Evolutionary conservation across 1,284 basidiomycete genomes (phyloP).

Genomic region (Cerrena zonata): DNA sequence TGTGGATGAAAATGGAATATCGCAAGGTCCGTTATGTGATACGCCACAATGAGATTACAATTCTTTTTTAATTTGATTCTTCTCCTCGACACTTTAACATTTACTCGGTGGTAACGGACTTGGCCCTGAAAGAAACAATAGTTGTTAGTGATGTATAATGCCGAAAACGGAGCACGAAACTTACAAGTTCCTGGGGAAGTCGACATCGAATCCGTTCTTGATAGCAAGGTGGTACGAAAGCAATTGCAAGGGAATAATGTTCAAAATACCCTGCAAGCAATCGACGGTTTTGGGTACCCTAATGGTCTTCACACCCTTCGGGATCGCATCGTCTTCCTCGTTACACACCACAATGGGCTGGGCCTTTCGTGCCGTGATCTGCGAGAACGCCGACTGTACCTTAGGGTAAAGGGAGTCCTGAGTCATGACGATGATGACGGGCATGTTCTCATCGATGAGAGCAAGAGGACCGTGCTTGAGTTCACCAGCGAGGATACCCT

Average conservation of each 20-base stretch:
- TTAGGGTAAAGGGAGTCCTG: slow-evolving; percentile 98
- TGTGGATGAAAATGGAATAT: background rate
- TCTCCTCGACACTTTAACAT: slow-evolving; percentile 5
- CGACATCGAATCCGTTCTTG: slow-evolving; percentile 93
- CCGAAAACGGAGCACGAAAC: slow-evolving; percentile 30
- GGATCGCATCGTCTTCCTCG: slow-evolving; percentile 83
- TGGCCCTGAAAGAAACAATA: slow-evolving; percentile 48
- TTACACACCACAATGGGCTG: slow-evolving; percentile 95
- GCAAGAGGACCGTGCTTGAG: slow-evolving; percentile 98
- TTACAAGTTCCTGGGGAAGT: slow-evolving; percentile 94
- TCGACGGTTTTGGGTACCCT: slow-evolving; percentile 92
- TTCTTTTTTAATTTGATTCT: background rate
- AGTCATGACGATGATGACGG: slow-evolving; percentile 98
- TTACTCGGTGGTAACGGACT: slow-evolving; percentile 81
- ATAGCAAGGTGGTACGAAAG: slow-evolving; percentile 95
- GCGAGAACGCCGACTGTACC: slow-evolving; percentile 90
- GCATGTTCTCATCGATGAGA: slow-evolving; percentile 96
- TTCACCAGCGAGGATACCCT: slow-evolving; percentile 95
- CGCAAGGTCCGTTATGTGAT: background rate
- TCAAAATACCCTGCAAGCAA: slow-evolving; percentile 91
- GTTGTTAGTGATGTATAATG: too few species aligned
- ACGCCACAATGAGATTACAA: background rate
- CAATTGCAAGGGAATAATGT: slow-evolving; percentile 94
- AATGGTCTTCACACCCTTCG: slow-evolving; percentile 76
- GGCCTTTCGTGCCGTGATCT: slow-evolving; percentile 96